phyloP scores from a whole-genome alignment of 129 eudicot species.

The Lonicera japonica region DNA sequence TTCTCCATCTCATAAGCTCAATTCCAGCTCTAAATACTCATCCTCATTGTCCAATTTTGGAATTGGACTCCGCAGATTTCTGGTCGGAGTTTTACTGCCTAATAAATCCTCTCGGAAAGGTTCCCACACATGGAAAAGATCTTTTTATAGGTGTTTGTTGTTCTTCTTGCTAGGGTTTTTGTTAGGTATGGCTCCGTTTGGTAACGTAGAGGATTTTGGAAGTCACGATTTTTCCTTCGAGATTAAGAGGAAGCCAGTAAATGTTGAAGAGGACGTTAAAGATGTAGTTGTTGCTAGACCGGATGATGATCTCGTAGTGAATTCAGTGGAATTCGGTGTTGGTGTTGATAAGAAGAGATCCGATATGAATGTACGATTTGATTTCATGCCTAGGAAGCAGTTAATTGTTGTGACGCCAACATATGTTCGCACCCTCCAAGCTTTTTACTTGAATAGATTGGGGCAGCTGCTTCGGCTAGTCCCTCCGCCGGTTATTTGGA shows the following conservation, averaged over 20 bases:
- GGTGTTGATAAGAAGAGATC: slow-evolving; percentile 8
- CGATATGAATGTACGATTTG: slow-evolving; percentile 33
- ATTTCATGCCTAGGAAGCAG: slow-evolving; percentile 38
- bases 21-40: slow-evolving; percentile 26
- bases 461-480: slow-evolving; percentile 76
- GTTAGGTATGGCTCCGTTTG: slow-evolving; percentile 70
- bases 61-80: slow-evolving; percentile 30
- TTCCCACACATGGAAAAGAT: slow-evolving; percentile 36
- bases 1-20: slow-evolving; percentile 55
- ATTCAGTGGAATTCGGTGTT: slow-evolving; percentile 35
- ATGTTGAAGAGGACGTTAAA: slow-evolving; percentile 24
- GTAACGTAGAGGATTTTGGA: slow-evolving; percentile 35
- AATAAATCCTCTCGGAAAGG: slow-evolving; percentile 32
- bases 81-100: slow-evolving; percentile 20
- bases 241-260: slow-evolving; percentile 24
- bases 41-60: slow-evolving; percentile 33
- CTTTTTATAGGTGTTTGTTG: slow-evolving; percentile 35
- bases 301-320: slow-evolving; percentile 23
- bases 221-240: slow-evolving; percentile 46
- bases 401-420: slow-evolving; percentile 85
- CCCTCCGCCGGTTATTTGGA: slow-evolving; percentile 77
- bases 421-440: slow-evolving; percentile 64
- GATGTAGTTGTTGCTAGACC: slow-evolving; percentile 12
- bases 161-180: slow-evolving; percentile 67
- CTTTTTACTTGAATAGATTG: slow-evolving; percentile 61